Evolutionary conservation across 768 basidiomycete genomes (phyloP).

Genomic region (Boletus tomentosulus): DNA sequence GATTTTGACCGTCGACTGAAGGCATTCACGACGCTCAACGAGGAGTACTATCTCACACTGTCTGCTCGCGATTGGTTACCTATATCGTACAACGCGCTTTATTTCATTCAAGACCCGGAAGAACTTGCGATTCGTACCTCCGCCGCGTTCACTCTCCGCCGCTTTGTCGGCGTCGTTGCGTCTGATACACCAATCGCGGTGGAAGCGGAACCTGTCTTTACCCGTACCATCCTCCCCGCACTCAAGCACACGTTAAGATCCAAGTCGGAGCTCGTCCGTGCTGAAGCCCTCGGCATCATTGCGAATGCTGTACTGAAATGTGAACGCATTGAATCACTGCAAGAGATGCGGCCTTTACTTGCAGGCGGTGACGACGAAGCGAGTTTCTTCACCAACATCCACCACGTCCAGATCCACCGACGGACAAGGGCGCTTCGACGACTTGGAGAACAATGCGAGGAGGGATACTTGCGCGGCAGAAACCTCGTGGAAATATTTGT

Average conservation of each 20-base stretch:
- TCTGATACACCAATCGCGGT: constrained; percentile 27
- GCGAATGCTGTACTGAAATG: constrained; percentile 70
- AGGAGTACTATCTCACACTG: constrained; percentile 48
- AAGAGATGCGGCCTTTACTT: constrained; percentile 78
- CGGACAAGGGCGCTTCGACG: constrained; percentile 81
- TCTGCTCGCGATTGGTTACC: constrained; percentile 71
- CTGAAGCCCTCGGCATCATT: constrained; percentile 76
- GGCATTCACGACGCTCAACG: constrained; percentile 76
- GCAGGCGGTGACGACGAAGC: constrained; percentile 90
- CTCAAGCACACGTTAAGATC: constrained; percentile 77
- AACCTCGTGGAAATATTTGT: constrained; percentile 80
- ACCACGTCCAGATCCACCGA: constrained; percentile 90
- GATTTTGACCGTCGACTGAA: constrained; percentile 83
- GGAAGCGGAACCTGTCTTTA: constrained; percentile 53
- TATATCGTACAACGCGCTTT: constrained; percentile 75
- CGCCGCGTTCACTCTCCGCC: constrained; percentile 69
- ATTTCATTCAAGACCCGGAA: constrained; percentile 83
- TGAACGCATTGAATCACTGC: constrained; percentile 51
- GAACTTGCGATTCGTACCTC: constrained; percentile 85
- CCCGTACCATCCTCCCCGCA: constrained; percentile 66
- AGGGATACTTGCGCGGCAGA: constrained; percentile 59
- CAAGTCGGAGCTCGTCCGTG: constrained; percentile 81
- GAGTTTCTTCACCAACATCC: constrained; percentile 94
- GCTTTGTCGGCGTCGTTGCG: constrained; percentile 64
- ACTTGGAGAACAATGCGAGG: constrained; percentile 73